Evolutionary conservation across 768 basidiomycete species (phyloP), one percentile per base, ranked within the genome.

Genomic region (Lactifluus volemus): DNA sequence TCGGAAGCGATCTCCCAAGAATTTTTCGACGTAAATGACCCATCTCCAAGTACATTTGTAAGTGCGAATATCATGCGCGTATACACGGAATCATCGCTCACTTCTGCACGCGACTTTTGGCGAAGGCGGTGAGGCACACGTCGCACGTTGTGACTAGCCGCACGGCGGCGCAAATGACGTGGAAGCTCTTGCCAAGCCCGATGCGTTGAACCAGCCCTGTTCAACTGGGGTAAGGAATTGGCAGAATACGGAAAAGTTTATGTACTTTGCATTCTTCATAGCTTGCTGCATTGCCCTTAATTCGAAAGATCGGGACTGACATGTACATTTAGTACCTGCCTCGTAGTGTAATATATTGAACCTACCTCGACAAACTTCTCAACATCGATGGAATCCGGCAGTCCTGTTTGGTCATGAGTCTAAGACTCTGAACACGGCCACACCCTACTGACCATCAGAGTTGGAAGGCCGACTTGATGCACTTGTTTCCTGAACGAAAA

Each of bases 181-280:
- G 96, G 96, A 7, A 98, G 80, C 10, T 88, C 85, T 73, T 99
- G 96, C 85, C 95, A 99, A 5, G 85, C 89, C 60, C 94, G 79
- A 58, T 89, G 85, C 0, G 88, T 89, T 15, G 87, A 81, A 65
- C 79, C 81, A 8, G 78, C 78, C 57, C 91, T 94, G 63, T 5
- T 58, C 15, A 53, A 32, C 4, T 2, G 15, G 1, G 19, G 49
- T 14, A 44, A 68, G 32, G 29, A 49, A 44, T 53, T 10, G 30
- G 4, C 44, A 4, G 19, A n/a, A 36, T 39, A 11, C 15, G 38
- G 3, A 55, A 14, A 51, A 45, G 34, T 42, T 19, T n/a, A 42
- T 29, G 41, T 65, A 85, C 93, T 85, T 81, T 41, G 92, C 87
- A 38, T 77, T 78, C 72, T 88, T 84, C 79, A 98, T 96, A 0